Base-by-base conservation (phyloP, 2,329 filamentous ascomycete genomes). In the Rachicladosporium sp. region DNA sequence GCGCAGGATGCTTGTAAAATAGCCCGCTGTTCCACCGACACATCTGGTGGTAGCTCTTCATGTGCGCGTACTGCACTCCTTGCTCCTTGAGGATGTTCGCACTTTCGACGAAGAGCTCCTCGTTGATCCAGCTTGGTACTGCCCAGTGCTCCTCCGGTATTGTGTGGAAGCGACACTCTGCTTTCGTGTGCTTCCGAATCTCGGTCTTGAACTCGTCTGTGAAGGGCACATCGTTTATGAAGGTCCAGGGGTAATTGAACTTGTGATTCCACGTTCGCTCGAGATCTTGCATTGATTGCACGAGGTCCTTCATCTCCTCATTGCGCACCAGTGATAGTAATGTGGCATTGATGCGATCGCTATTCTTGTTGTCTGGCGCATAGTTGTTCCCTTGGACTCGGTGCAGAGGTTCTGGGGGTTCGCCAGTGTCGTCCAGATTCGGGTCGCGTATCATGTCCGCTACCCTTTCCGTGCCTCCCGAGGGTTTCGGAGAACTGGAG, bases 241-340 rank as follows among this genome's bases (percentile, higher is more conserved):
- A 98, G 6, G 87, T 95, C 86, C 91, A 98, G 0, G 91, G 91
- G 58, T 98, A 98, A 68, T 98, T 98, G 75, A 96, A 98, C 59
- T 98, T 98, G 70, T 77, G 71, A 57, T 98, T 98, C 87, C 88
- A 98, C 1, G 89, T 96, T 49, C 82, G 70, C 66, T 98, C 91
- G 44, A 98, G 71, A 56, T 98, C 89, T 40, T 65, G 65, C 85
- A 98, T 98, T 19, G 87, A 86, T 57, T 80, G 75, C 19, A 96
- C 68, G 69, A 98, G 82, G 35, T 81, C 83, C 13, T 77, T 66
- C 21, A 95, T 67, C 67, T 98, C 91, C 57, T 84, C 78, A 56
- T 98, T 98, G 45, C 91, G 80, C 41, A 98, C 91, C 30, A 98
- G 74, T 13, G 87, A 82, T 49, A 98, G 73, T 42, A 98, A 71